These are phyloP conservation scores for Hygrophoropsis aurantiaca DNA, from an alignment of 768 basidiomycete genomes.

Conservation along the genomic window DNA sequence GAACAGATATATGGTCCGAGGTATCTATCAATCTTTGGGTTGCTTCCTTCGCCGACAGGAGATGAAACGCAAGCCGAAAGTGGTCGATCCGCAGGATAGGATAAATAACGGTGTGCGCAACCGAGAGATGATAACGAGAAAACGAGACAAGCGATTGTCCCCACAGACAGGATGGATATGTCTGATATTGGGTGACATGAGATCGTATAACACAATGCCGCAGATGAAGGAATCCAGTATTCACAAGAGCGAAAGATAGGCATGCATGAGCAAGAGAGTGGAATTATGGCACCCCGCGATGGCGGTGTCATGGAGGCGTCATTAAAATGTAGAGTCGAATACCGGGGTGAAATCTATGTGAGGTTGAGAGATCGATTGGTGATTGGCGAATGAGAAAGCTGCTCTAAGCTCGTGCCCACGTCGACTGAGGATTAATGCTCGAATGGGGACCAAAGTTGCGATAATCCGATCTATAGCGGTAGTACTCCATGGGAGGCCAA, in stretches of 20 bases:
- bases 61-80: conserved; percentile 18
- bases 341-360: conserved; percentile 13
- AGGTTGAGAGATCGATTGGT: conserved; percentile 26
- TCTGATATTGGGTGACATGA: conserved; percentile 38
- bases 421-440: conserved; percentile 44
- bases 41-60: conserved; percentile 1
- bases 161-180: conserved; percentile 68
- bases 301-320: conserved; percentile 31
- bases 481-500: conserved; percentile 44
- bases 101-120: conserved; percentile 28
- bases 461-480: conserved; percentile 40
- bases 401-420: conserved; percentile 50
- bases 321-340: conserved; percentile 25
- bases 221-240: conserved; percentile 30
- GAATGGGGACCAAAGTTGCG: conserved; percentile 42
- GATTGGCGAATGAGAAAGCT: conserved; percentile 14
- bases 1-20: conserved; percentile 28
- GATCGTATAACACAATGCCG: conserved; percentile 19
- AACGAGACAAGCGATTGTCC: conserved; percentile 33
- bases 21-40: conserved; percentile 27
- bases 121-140: conserved; percentile 22
- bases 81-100: conserved; percentile 19
- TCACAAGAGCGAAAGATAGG: conserved; percentile 35
- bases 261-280: conserved; percentile 38
- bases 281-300: conserved; percentile 36